phyloP scores from a whole-genome alignment of 2,329 filamentous ascomycete species.

The Lachnum nothofagi region DNA sequence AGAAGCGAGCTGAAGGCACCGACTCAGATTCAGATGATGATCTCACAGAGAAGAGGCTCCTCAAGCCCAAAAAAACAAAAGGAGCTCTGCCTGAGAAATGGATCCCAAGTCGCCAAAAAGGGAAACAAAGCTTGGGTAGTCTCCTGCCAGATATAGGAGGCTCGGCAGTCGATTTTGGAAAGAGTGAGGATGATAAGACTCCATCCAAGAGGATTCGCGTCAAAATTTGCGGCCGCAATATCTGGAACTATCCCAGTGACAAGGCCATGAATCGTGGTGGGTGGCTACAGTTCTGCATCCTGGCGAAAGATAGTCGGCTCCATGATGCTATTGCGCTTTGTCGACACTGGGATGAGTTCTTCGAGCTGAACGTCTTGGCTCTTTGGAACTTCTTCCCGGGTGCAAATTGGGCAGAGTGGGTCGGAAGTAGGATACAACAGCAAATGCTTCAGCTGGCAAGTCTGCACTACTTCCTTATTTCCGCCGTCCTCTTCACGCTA shows the following conservation, averaged over 20 bases:
- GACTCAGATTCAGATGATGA: not conserved
- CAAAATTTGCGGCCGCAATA: conserved; percentile 43
- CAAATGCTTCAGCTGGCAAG: conserved; percentile 37
- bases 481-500: not conserved
- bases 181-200: conserved; percentile 32
- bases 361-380: conserved; percentile 42
- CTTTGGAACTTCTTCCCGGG: conserved; percentile 44
- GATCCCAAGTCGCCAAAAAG: conserved; percentile 25
- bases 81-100: conserved; percentile 26
- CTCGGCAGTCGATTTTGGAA: conserved; percentile 32
- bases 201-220: conserved; percentile 37
- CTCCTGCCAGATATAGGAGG: conserved; percentile 10
- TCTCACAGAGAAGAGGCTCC: not conserved
- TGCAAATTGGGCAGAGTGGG: conserved; percentile 41
- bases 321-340: conserved; percentile 43
- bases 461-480: not conserved
- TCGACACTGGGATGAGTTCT: conserved; percentile 48
- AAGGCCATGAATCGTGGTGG: conserved; percentile 43
- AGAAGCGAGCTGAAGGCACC: conserved; percentile 26
- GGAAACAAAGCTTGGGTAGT: conserved; percentile 15
- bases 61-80: conserved; percentile 2
- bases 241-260: conserved; percentile 48
- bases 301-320: conserved; percentile 44
- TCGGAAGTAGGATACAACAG: conserved; percentile 35
- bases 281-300: conserved; percentile 47